Percentiles rank a stretch among this genome's conserved stretches.
phyloP scores from a whole-genome alignment of 2,329 filamentous ascomycete species.

The Corynespora cassiicola region DNA sequence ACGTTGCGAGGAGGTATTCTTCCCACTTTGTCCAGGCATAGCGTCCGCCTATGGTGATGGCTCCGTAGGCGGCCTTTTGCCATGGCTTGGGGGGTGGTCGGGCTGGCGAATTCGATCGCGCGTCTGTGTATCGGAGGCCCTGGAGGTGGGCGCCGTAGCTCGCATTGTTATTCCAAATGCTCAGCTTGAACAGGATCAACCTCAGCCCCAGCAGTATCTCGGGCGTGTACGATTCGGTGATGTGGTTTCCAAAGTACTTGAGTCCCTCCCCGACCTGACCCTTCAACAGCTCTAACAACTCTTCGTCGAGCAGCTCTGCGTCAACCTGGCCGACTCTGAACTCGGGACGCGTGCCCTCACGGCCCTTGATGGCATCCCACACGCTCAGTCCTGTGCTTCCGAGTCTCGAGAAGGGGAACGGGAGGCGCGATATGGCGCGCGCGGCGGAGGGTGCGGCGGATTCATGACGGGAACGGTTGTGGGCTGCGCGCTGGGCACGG shows the following conservation, averaged over 20 bases:
- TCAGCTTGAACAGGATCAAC: slow-evolving; percentile 87
- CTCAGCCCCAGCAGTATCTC: slow-evolving; percentile 83
- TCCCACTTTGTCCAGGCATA: slow-evolving; percentile 96
- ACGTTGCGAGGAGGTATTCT: slow-evolving; percentile 78
- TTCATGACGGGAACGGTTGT: slow-evolving; percentile 64
- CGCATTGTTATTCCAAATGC: slow-evolving; percentile 94
- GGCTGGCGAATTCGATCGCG: slow-evolving; percentile 60
- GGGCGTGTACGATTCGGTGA: slow-evolving; percentile 84
- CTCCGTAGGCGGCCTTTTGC: slow-evolving; percentile 85
- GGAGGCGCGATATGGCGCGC: slow-evolving; percentile 51
- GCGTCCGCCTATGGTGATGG: slow-evolving; percentile 83
- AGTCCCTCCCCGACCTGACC: slow-evolving; percentile 86
- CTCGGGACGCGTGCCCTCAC: slow-evolving; percentile 80
- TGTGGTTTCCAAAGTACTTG: slow-evolving; percentile 79
- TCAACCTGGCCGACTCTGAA: slow-evolving; percentile 97
- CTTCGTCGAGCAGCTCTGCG: slow-evolving; percentile 92
- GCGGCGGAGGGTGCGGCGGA: slow-evolving; percentile 50
- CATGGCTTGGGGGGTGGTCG: slow-evolving; percentile 75
- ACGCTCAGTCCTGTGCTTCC: slow-evolving; percentile 56
- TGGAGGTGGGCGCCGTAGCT: slow-evolving; percentile 94
- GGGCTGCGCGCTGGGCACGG: slow-evolving; percentile 75
- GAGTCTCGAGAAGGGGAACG: slow-evolving; percentile 66
- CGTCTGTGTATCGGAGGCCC: slow-evolving; percentile 89
- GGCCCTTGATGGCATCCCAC: slow-evolving; percentile 76
- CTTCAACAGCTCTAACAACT: slow-evolving; percentile 84